Percentiles rank a stretch among this genome's conserved stretches.
Evolutionary conservation across 192 early-diverging fungal species (phyloP).

Genomic region (Chytriomyces sp.): DNA sequence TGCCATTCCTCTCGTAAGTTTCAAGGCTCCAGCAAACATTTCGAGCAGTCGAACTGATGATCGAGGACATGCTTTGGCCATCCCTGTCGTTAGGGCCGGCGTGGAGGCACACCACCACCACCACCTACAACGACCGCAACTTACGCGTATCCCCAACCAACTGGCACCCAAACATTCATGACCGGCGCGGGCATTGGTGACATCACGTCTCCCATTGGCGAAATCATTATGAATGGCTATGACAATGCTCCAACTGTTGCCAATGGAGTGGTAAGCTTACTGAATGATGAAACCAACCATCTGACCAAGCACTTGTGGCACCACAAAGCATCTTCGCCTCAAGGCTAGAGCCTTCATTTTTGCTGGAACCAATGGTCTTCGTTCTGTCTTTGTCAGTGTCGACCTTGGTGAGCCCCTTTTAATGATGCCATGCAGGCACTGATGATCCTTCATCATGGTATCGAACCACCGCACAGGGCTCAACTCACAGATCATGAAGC

Average conservation of each 20-base stretch:
- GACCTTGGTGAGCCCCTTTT: constrained; percentile 31
- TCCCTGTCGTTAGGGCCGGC: too few relatives aligned
- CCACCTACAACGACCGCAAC: too few relatives aligned
- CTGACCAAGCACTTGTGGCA: constrained; percentile 34
- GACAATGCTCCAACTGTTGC: constrained; percentile 39
- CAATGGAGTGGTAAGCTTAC: too few relatives aligned
- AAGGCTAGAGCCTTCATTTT: constrained; percentile 45
- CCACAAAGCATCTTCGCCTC: constrained; percentile 20
- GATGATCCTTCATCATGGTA: too few relatives aligned
- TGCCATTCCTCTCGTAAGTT: too few relatives aligned
- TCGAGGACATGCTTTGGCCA: too few relatives aligned
- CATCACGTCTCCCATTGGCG: constrained; percentile 51
- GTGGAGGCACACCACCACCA: too few relatives aligned
- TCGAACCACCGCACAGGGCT: not conserved
- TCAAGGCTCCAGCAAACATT: too few relatives aligned
- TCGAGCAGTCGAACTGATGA: too few relatives aligned
- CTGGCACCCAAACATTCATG: too few relatives aligned
- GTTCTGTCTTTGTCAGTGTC: constrained; percentile 44
- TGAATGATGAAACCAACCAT: constrained; percentile 38
- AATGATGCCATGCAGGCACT: not conserved
- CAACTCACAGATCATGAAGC: not conserved
- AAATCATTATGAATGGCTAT: constrained; percentile 52
- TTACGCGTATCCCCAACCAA: too few relatives aligned
- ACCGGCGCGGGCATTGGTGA: constrained; percentile 40
- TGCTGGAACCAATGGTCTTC: constrained; percentile 16